These are phyloP conservation scores for Hamamelis virginiana DNA, from an alignment of 164 flowering plant genomes.

Conservation along the genomic window DNA sequence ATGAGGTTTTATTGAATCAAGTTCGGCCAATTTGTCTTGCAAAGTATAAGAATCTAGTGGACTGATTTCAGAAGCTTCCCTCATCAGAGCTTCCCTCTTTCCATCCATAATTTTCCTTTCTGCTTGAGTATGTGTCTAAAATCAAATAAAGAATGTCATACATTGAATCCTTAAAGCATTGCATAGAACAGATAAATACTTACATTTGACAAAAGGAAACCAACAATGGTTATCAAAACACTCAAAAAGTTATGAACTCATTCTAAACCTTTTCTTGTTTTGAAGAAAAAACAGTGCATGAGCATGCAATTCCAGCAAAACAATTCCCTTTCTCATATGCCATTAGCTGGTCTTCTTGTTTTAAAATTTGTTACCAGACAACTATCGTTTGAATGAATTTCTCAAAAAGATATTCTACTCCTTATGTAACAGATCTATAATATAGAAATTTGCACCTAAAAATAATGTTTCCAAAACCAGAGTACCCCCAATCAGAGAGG, in stretches of 20 bases:
- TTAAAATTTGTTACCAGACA: neutral
- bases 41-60: conserved; percentile 24
- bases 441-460: neutral
- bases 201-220: neutral
- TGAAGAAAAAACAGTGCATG: neutral
- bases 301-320: neutral
- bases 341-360: neutral
- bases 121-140: conserved; percentile 79
- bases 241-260: no score
- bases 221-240: neutral
- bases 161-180: neutral
- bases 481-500: neutral
- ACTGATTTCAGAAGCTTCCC: conserved; percentile 43
- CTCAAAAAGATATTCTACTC: neutral
- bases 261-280: no score
- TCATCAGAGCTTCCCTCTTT: conserved; percentile 47
- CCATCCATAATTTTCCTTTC: conserved; percentile 63
- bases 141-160: conserved; percentile 6
- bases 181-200: neutral
- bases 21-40: conserved; percentile 43
- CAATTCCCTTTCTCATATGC: neutral
- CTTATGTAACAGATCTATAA: neutral
- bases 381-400: neutral
- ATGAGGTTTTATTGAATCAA: conserved; percentile 45
- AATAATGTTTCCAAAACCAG: neutral